These are phyloP conservation scores for Trichoderma gracile DNA, from an alignment of 2,329 filamentous ascomycete species.

Conservation along the genomic window DNA sequence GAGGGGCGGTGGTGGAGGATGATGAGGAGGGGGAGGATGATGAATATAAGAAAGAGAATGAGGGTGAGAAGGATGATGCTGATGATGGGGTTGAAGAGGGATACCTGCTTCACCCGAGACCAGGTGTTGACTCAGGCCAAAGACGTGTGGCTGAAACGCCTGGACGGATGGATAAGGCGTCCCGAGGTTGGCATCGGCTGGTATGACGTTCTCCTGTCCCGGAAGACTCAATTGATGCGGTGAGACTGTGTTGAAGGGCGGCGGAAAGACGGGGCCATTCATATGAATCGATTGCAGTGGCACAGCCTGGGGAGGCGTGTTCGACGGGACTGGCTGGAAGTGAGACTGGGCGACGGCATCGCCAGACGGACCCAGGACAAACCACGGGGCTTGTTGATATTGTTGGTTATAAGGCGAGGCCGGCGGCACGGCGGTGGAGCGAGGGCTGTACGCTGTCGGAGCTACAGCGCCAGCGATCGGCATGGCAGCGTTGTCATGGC, in stretches of 20 bases:
- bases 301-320: slow-evolving; percentile 5
- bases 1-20: background rate
- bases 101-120: background rate
- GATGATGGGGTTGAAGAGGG: background rate
- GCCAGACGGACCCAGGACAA: background rate
- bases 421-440: background rate
- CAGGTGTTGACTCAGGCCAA: background rate
- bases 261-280: background rate
- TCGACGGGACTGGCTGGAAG: background rate
- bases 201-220: background rate
- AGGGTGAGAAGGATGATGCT: background rate
- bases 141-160: background rate
- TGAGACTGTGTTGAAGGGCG: background rate
- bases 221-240: background rate
- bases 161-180: background rate
- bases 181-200: background rate
- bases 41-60: background rate
- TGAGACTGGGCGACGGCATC: slow-evolving; percentile 2
- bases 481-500: slow-evolving; percentile 18
- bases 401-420: slow-evolving; percentile 1
- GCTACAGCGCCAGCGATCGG: slow-evolving; percentile 20
- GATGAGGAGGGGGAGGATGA: background rate
- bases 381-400: slow-evolving; percentile 21
- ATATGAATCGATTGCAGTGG: background rate
- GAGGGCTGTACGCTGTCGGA: background rate